Evolutionary conservation across 1,284 basidiomycete genomes (phyloP).

Genomic region (Sporisorium sorghi): DNA sequence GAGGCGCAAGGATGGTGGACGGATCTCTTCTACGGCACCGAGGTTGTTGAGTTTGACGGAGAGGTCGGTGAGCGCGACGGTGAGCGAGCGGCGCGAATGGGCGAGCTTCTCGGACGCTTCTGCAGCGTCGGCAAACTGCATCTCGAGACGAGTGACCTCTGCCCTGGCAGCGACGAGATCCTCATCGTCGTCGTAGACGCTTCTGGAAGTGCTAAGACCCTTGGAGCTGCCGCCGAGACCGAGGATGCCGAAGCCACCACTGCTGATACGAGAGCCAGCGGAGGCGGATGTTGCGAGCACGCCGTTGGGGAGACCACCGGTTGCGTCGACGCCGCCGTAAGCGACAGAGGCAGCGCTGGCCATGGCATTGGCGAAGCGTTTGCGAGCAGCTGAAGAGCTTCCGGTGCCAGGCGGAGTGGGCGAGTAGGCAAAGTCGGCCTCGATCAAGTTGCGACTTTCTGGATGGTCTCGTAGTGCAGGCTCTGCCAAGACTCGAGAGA

Average conservation of each 20-base stretch:
- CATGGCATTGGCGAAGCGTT: conserved; percentile 55
- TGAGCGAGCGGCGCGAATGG: conserved; percentile 41
- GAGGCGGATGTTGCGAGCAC: conserved; percentile 54
- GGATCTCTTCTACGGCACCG: conserved; percentile 47
- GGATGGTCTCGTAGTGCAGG: conserved; percentile 50
- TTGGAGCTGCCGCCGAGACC: conserved; percentile 43
- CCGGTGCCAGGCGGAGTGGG: conserved; percentile 51
- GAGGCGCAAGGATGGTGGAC: conserved; percentile 36
- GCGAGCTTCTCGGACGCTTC: conserved; percentile 51
- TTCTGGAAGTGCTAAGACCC: conserved; percentile 50
- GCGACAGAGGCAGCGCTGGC: conserved; percentile 50
- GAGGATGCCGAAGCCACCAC: conserved; percentile 45
- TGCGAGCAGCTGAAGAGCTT: conserved; percentile 50
- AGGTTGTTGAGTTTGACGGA: conserved; percentile 49
- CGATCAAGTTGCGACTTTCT: conserved; percentile 62
- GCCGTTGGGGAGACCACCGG: conserved; percentile 52
- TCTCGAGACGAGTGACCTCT: conserved; percentile 61
- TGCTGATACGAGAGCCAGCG: conserved; percentile 25
- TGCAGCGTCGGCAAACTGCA: conserved; percentile 60
- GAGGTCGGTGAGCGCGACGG: conserved; percentile 25
- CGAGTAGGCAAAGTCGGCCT: conserved; percentile 63
- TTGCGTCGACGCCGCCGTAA: conserved; percentile 45
- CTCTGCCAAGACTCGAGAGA: conserved; percentile 52
- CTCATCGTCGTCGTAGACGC: conserved; percentile 60
- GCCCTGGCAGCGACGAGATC: conserved; percentile 58